phyloP scores from a whole-genome alignment of 768 basidiomycete species.

The Naganishia antarctica region DNA sequence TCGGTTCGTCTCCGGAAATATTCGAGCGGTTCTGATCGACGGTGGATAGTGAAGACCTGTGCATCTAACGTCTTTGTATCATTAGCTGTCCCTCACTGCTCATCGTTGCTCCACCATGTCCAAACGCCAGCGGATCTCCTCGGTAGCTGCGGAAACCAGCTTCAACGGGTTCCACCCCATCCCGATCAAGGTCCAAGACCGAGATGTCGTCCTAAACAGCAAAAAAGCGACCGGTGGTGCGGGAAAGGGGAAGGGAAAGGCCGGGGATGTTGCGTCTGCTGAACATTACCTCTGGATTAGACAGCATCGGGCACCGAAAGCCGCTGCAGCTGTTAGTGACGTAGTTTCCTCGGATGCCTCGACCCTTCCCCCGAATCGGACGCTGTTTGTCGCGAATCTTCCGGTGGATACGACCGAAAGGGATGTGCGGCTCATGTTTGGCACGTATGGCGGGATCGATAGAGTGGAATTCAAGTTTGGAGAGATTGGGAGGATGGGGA shows the following conservation, averaged over 20 bases:
- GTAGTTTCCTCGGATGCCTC: background rate
- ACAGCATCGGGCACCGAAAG: conserved; percentile 21
- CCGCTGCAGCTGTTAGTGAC: background rate
- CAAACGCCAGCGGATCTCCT: conserved; percentile 12
- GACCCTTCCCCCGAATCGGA: conserved; percentile 56
- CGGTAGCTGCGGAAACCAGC: background rate
- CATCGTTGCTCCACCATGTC: background rate
- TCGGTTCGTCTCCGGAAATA: too few species aligned
- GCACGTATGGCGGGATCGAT: conserved; percentile 70
- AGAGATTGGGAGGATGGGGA: conserved; percentile 35
- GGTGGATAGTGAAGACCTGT: too few species aligned
- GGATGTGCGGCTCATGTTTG: conserved; percentile 73
- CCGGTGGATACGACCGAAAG: conserved; percentile 82
- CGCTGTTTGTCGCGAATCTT: conserved; percentile 81
- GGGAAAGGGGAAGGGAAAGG: conserved; percentile 14
- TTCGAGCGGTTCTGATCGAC: too few species aligned
- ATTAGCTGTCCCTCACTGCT: too few species aligned
- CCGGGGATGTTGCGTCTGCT: background rate
- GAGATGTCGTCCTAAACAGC: background rate
- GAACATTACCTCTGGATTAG: conserved; percentile 27
- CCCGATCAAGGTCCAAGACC: conserved; percentile 13
- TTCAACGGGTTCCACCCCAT: conserved; percentile 14
- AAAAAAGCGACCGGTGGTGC: background rate
- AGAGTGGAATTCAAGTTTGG: conserved; percentile 57
- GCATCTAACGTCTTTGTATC: too few species aligned